Percentiles rank a stretch among this genome's conserved stretches.
These are phyloP conservation scores for Elaeis oleifera DNA, from an alignment of 202 grass and related monocot species.

Conservation along the genomic window DNA sequence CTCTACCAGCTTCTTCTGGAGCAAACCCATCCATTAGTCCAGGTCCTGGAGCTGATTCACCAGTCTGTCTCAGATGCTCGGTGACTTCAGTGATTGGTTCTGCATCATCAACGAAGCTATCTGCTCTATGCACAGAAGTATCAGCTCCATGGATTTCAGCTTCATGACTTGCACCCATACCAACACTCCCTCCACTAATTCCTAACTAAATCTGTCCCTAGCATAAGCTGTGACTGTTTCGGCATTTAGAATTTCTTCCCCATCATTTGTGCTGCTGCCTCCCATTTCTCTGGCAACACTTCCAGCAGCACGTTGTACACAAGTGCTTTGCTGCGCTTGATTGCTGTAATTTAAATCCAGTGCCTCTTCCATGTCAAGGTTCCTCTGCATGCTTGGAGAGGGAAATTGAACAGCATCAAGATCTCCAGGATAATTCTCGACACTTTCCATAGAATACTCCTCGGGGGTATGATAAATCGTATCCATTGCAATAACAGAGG, in stretches of 20 bases:
- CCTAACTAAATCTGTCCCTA: constrained; percentile 80
- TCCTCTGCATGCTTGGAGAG: constrained; percentile 62
- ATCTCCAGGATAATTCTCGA: constrained; percentile 81
- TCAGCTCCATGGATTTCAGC: constrained; percentile 96
- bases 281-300: constrained; percentile 79
- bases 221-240: constrained; percentile 62
- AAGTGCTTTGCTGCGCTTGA: constrained; percentile 86
- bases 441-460: constrained; percentile 94
- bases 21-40: constrained; percentile 74
- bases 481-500: constrained; percentile 95
- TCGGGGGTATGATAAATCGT: constrained; percentile 35
- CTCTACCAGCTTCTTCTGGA: constrained; percentile 55
- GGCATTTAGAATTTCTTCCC: constrained; percentile 85
- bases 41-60: constrained; percentile 78
- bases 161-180: constrained; percentile 96
- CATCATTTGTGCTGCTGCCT: constrained; percentile 94
- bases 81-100: constrained; percentile 83
- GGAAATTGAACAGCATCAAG: constrained; percentile 59
- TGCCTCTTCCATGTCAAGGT: constrained; percentile 70
- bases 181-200: constrained; percentile 90
- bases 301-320: constrained; percentile 64
- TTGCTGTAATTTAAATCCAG: constrained; percentile 92
- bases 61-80: constrained; percentile 84
- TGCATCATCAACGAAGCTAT: constrained; percentile 68
- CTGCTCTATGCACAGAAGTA: constrained; percentile 66